Percentiles rank a stretch among this genome's conserved stretches.
phyloP scores from a whole-genome alignment of 768 basidiomycete genomes.

The Rossbeevera mucosa region DNA sequence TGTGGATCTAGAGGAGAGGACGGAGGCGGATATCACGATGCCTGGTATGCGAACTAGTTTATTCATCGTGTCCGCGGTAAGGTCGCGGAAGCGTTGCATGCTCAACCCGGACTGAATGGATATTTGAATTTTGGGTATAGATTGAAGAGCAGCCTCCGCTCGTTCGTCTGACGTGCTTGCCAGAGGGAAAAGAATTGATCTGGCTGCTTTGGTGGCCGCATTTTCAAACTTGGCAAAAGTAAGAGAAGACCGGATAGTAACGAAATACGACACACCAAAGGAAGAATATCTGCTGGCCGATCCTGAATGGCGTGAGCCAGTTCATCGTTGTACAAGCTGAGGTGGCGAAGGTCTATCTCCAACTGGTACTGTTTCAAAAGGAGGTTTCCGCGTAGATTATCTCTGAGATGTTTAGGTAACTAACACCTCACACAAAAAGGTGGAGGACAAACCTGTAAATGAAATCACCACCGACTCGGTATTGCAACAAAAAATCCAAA shows the following conservation, averaged over 20 bases:
- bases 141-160: conserved; percentile 43
- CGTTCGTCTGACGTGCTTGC: conserved; percentile 45
- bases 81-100: conserved; percentile 88
- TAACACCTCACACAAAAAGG: neutral
- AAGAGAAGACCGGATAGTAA: neutral
- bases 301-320: conserved; percentile 89
- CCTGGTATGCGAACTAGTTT: conserved; percentile 95
- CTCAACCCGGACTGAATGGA: conserved; percentile 88
- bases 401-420: conserved; percentile 42
- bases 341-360: conserved; percentile 71
- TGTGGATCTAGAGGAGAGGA: conserved; percentile 88
- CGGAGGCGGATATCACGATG: conserved; percentile 95
- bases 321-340: conserved; percentile 91
- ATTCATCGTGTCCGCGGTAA: conserved; percentile 91
- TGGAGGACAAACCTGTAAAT: conserved; percentile 67
- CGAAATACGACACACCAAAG: conserved; percentile 53
- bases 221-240: conserved; percentile 70
- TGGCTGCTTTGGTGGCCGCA: conserved; percentile 81
- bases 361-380: conserved; percentile 84
- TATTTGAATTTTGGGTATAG: conserved; percentile 76
- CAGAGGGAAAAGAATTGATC: conserved; percentile 78
- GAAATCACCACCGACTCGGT: conserved; percentile 86
- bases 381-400: conserved; percentile 84
- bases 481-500: conserved; percentile 82
- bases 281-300: conserved; percentile 82